phyloP scores from a whole-genome alignment of 73 alveolate genomes.

The Uronychia setigera region DNA sequence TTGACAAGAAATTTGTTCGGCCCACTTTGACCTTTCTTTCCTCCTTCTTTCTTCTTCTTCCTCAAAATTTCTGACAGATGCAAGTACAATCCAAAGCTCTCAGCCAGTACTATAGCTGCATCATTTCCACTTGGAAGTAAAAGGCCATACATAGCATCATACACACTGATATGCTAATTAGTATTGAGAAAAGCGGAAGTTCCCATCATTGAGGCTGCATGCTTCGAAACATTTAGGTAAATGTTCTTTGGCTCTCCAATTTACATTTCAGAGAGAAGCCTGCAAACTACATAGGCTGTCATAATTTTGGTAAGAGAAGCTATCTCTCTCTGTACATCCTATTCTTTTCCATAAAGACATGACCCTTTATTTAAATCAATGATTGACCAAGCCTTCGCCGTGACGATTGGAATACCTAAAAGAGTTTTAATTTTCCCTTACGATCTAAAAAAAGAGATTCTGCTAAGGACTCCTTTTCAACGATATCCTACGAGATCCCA shows the following conservation, averaged over 20 bases:
- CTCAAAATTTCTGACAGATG: not conserved
- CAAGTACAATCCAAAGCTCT: slow-evolving; percentile 32
- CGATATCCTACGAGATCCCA: not conserved
- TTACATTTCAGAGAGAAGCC: not conserved
- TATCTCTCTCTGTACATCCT: slow-evolving; percentile 44
- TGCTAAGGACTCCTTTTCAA: not conserved
- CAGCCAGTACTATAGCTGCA: slow-evolving; percentile 33
- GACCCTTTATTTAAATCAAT: slow-evolving; percentile 32
- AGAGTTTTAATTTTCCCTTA: not conserved
- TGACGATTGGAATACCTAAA: slow-evolving; percentile 32
- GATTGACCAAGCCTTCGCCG: slow-evolving; percentile 66
- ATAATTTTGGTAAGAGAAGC: slow-evolving; percentile 71
- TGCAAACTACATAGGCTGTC: slow-evolving; percentile 36
- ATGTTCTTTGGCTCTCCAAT: slow-evolving; percentile 13
- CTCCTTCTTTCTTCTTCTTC: not conserved
- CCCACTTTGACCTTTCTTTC: not conserved
- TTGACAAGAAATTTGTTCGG: not conserved
- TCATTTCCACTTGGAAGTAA: slow-evolving; percentile 68
- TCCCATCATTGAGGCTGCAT: slow-evolving; percentile 44
- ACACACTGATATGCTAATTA: slow-evolving; percentile 29
- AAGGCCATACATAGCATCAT: slow-evolving; percentile 53
- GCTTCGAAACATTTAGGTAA: slow-evolving; percentile 4
- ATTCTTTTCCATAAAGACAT: slow-evolving; percentile 49
- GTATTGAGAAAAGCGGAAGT: slow-evolving; percentile 59
- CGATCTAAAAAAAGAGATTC: not conserved